phyloP scores from a whole-genome alignment of 257 asterid species.

The Thymus quinquecostatus region DNA sequence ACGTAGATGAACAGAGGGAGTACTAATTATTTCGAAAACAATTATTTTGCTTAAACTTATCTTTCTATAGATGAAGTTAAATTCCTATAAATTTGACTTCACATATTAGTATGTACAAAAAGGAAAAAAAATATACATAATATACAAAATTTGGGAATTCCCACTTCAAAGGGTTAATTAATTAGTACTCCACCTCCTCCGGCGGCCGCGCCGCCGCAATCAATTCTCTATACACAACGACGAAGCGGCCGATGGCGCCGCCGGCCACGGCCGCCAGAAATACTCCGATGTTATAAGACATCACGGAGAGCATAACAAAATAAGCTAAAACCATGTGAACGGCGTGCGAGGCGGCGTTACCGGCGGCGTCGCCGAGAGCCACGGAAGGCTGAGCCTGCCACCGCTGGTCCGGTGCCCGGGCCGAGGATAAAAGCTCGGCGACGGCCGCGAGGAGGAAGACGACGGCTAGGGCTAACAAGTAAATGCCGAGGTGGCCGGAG shows the following conservation, averaged over 20 bases:
- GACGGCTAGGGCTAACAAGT: constrained; percentile 50
- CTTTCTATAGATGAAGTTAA: no score
- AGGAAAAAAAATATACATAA: no score
- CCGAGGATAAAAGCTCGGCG: constrained; percentile 47
- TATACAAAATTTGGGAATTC: no score
- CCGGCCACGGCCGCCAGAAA: constrained; percentile 63
- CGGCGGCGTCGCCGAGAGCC: constrained; percentile 30
- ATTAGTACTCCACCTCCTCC: constrained; percentile 6
- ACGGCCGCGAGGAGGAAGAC: constrained; percentile 53
- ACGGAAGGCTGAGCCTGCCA: constrained; percentile 21
- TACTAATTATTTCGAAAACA: no score
- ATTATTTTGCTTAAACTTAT: no score
- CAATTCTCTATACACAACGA: constrained; percentile 41
- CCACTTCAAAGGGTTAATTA: no score
- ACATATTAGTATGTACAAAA: no score
- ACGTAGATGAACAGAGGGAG: no score
- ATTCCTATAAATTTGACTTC: no score
- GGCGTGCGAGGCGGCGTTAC: constrained; percentile 41
- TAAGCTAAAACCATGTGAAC: constrained; percentile 66
- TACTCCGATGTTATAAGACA: constrained; percentile 73
- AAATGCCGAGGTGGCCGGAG: constrained; percentile 38
- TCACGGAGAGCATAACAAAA: constrained; percentile 75
- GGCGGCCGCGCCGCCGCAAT: constrained; percentile 13
- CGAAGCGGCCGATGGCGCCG: constrained; percentile 49
- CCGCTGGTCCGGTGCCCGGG: constrained; percentile 30